Percentiles rank a stretch among this genome's conserved stretches.
Evolutionary conservation across 768 basidiomycete genomes (phyloP).

Genomic region (Auricularia sp.): DNA sequence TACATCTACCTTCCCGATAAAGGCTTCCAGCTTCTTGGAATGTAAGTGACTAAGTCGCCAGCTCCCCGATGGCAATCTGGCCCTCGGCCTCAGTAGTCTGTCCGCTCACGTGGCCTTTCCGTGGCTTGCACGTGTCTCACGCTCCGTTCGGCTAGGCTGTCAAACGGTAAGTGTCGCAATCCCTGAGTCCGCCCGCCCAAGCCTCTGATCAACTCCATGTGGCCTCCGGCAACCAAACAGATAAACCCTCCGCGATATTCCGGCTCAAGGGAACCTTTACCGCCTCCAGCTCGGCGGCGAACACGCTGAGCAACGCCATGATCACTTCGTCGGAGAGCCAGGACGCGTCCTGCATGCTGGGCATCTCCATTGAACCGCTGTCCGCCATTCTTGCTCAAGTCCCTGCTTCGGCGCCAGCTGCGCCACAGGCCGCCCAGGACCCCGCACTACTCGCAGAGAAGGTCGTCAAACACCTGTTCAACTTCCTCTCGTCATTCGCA

Average conservation of each 20-base stretch:
- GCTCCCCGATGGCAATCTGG: not conserved
- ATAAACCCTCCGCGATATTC: conserved; percentile 84
- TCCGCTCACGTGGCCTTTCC: not conserved
- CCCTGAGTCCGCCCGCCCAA: too few species aligned
- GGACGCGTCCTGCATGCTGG: conserved; percentile 64
- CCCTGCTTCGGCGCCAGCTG: conserved; percentile 19
- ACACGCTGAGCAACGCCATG: conserved; percentile 12
- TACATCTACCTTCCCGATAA: conserved; percentile 82
- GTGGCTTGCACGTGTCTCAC: not conserved
- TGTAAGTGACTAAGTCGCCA: conserved; percentile 37
- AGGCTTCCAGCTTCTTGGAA: conserved; percentile 73
- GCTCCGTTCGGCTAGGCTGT: conserved; percentile 43
- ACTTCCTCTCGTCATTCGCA: conserved; percentile 59
- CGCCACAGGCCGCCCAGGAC: conserved; percentile 21
- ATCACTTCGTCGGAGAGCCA: not conserved
- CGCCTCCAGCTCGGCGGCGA: conserved; percentile 20
- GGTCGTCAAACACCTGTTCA: conserved; percentile 65
- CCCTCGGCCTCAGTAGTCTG: not conserved
- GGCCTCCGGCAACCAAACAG: not conserved
- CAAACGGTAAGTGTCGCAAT: conserved; percentile 37
- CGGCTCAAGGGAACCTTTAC: conserved; percentile 61
- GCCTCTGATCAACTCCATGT: too few species aligned
- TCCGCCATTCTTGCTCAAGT: conserved; percentile 50
- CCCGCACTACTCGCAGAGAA: conserved; percentile 53
- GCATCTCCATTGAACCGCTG: conserved; percentile 73